A percentile compares a stretch with the other conserved stretches of the same genome.
Conservation (phyloP, 2,329 filamentous ascomycete genomes). For the Cladophialophora bantiana region DNA sequence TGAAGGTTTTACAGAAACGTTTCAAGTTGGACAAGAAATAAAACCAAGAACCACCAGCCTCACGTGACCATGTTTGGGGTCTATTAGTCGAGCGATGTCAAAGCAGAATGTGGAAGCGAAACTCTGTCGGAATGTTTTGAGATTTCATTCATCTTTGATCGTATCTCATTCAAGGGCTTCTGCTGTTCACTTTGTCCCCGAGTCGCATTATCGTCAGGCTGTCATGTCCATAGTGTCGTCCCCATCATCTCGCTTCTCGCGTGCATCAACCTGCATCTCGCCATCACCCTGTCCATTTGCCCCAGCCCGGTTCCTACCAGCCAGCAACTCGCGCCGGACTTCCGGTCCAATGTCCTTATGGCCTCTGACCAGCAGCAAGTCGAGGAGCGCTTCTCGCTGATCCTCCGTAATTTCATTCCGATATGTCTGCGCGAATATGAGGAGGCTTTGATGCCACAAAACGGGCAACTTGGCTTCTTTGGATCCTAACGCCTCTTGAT, state of each 20-base stretch:
- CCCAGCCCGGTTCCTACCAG: conserved; percentile 84
- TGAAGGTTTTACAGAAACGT: not conserved
- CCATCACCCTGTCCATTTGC: conserved; percentile 60
- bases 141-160: not conserved
- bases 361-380: conserved; percentile 82
- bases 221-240: conserved; percentile 40
- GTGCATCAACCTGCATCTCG: conserved; percentile 85
- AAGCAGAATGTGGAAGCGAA: not conserved
- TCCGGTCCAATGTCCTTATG: conserved; percentile 91
- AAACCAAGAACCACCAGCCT: not conserved
- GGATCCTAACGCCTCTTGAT: conserved; percentile 59
- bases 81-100: not conserved
- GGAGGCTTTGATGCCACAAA: conserved; percentile 92
- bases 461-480: conserved; percentile 75
- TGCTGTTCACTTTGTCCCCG: not conserved
- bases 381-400: conserved; percentile 87
- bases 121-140: not conserved
- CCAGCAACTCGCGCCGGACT: conserved; percentile 84
- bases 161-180: not conserved
- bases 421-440: conserved; percentile 93
- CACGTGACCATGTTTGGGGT: not conserved
- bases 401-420: conserved; percentile 96
- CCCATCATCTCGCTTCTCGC: conserved; percentile 62
- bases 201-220: not conserved
- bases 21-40: not conserved